Evolutionary conservation across 257 asterid genomes (phyloP).

Genomic region (Solanum bulbocastanum): DNA sequence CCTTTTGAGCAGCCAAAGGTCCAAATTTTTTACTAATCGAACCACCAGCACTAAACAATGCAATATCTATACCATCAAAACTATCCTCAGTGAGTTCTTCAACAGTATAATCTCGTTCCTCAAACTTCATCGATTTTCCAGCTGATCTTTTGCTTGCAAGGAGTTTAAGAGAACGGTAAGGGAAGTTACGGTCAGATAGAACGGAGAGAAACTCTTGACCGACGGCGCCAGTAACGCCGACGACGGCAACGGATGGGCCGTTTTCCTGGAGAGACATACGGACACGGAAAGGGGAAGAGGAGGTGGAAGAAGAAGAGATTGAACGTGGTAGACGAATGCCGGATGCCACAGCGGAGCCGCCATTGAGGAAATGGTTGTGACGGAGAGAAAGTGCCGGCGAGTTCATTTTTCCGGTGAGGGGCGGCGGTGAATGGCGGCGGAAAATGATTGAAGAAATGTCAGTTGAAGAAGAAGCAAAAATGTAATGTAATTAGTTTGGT

Average conservation of each 20-base stretch:
- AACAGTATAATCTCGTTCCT: conserved; percentile 33
- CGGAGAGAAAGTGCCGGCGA: conserved; percentile 34
- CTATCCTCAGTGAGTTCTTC: conserved; percentile 58
- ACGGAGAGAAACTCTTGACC: conserved; percentile 94
- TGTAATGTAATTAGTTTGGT: not conserved
- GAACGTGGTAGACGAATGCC: conserved; percentile 15
- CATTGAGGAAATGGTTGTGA: conserved; percentile 14
- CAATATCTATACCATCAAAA: conserved; percentile 69
- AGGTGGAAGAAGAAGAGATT: not conserved
- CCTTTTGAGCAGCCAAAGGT: conserved; percentile 67
- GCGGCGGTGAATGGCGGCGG: conserved; percentile 7
- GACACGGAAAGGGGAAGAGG: conserved; percentile 19
- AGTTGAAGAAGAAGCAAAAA: not conserved
- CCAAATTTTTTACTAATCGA: conserved; percentile 83
- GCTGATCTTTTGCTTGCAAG: conserved; percentile 89
- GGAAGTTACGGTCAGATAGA: conserved; percentile 67
- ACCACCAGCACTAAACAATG: conserved; percentile 89
- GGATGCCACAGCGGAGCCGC: not conserved
- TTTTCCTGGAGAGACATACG: conserved; percentile 76
- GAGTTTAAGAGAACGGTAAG: conserved; percentile 76
- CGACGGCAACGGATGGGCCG: conserved; percentile 86
- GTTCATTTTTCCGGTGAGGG: conserved; percentile 28
- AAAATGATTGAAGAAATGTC: not conserved
- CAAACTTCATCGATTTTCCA: conserved; percentile 44
- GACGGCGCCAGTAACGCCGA: conserved; percentile 93